Percentiles rank a stretch among this genome's conserved stretches.
Conservation (phyloP, 208 protist species). For the Zelonia costaricensis region DNA sequence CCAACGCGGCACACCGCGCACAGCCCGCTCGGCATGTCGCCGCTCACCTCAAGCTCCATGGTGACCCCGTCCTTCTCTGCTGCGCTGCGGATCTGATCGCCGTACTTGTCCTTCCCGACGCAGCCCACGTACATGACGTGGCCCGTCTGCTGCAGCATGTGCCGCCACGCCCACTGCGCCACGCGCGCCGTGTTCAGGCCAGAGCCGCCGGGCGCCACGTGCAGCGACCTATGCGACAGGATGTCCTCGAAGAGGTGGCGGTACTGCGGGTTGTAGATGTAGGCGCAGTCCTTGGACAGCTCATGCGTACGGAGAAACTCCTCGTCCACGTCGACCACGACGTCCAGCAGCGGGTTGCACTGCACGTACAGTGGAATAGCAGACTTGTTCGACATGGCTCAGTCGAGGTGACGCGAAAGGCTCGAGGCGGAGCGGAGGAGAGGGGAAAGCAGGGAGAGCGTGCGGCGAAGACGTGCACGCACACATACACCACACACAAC, state of each 20-base stretch:
- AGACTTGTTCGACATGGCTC: constrained; percentile 9
- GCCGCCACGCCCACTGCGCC: constrained; percentile 86
- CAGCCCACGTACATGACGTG: constrained; percentile 95
- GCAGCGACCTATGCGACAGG: constrained; percentile 89
- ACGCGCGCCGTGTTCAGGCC: constrained; percentile 97
- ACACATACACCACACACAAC: no score
- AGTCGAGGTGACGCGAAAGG: constrained; percentile 33
- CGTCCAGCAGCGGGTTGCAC: constrained; percentile 99
- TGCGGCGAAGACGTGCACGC: not conserved
- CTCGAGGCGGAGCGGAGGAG: not conserved
- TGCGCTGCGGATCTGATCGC: constrained; percentile 62
- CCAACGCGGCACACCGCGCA: constrained; percentile 97
- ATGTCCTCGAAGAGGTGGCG: constrained; percentile 95
- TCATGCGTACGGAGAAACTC: constrained; percentile 93
- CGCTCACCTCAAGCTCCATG: constrained; percentile 83
- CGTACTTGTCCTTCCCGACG: constrained; percentile 96
- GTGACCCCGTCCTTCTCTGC: constrained; percentile 90
- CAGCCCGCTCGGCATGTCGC: constrained; percentile 90
- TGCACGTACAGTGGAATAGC: constrained; percentile 60
- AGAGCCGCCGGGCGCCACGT: constrained; percentile 96
- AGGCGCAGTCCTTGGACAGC: constrained; percentile 82
- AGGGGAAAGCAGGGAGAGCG: not conserved
- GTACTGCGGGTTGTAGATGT: constrained; percentile 85
- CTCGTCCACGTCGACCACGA: constrained; percentile 93
- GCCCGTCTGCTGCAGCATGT: constrained; percentile 66